Base-by-base conservation (phyloP, 2,329 filamentous ascomycete species). In the Escovopsis sp. region DNA sequence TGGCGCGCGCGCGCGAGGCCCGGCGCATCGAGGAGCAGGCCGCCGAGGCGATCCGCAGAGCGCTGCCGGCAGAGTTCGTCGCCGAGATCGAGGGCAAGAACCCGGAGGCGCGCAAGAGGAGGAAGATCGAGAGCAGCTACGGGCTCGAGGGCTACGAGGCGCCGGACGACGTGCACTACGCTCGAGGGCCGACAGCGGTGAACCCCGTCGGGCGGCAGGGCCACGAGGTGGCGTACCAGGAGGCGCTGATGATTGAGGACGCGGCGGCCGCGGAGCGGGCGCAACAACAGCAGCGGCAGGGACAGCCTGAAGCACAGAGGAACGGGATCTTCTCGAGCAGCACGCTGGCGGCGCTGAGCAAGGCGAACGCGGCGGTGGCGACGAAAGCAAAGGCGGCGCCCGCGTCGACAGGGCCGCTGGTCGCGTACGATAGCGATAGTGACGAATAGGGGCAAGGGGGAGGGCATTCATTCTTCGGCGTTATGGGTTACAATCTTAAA, bases 21-120 rank as follows among this genome's bases (percentile, higher is more conserved):
- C 72, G 82, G 33, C 73, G 81, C 34, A 81, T 98, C 45, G 91
- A 98, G 57, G 91, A 98, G 57, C 91, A 98, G 59, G 91, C 91
- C 2, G 91, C 91, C 0, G 91, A 95, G 54, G 93, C 91, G 1
- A 86, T 98, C 43, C 71, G 91, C 14, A 72, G 83, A 49, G 89
- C 91, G 0, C 66, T 98, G 5, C 91, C 91, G 0, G 86, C 82
- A 0, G 85, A 87, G 25, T 96, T 91, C 49, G 80, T 98, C 0
- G 86, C 87, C 0, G 87, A 98, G 66, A 80, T 98, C 38, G 91
- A 98, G 59, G 91, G 91, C 13, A 76, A 84, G 39, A 86, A 94
- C 50, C 84, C 84, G 0, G 85, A 88, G 52, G 83, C 87, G 34
- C 74, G 79, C 56, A 96, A 95, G 66, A 72, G 88, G 53, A 77